Evolutionary conservation across 139 green algal species (phyloP), one percentile per base, ranked within the genome.

Genomic region (Asterochloris erici): DNA sequence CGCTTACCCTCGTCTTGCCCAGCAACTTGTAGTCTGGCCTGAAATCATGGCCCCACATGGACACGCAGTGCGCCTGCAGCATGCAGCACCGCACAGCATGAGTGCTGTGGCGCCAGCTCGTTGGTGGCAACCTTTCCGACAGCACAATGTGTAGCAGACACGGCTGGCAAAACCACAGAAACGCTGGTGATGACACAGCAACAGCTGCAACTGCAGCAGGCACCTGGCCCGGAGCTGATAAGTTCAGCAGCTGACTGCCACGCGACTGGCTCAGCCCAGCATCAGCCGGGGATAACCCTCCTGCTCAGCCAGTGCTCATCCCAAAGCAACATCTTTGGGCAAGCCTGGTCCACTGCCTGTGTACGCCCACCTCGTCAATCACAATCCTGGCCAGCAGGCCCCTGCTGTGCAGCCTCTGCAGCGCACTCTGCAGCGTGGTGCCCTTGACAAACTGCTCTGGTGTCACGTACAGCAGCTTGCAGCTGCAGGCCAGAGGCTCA

Each of bases 401-500:
- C 60, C 79, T 76, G 38, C 23, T 16, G 21, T 77, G 47, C 78
- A 92, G 83, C 21, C 27, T 27, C 60, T 62, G 13, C 28, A 94
- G 85, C 15, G 62, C 61, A 10, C 38, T 73, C 63, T 78, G 79
- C 14, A 94, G 86, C 19, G 68, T 66, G 11, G 61, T 38, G 81
- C 81, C 86, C 63, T 86, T 87, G 21, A 89, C 89, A 75, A 94
- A 82, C 87, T 94, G 89, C 85, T 94, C 90, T 9, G 95, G 95
- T 10, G 95, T 98, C 15, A 97, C 86, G 83, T 98, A 98, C 74
- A 98, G 90, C 83, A 98, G 88, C 84, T 94, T 93, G 78, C 87
- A 81, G 68, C 68, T 64, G 63, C 66, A 71, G 4, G 38, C 38
- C 38, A 54, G 38, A 54, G 38, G 38, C 38, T 54, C 38, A 54